Evolutionary conservation across 1,139 yeast genomes (phyloP), one percentile per base, ranked within the genome.

Genomic region (Kurtzmaniella quercitrusa): DNA sequence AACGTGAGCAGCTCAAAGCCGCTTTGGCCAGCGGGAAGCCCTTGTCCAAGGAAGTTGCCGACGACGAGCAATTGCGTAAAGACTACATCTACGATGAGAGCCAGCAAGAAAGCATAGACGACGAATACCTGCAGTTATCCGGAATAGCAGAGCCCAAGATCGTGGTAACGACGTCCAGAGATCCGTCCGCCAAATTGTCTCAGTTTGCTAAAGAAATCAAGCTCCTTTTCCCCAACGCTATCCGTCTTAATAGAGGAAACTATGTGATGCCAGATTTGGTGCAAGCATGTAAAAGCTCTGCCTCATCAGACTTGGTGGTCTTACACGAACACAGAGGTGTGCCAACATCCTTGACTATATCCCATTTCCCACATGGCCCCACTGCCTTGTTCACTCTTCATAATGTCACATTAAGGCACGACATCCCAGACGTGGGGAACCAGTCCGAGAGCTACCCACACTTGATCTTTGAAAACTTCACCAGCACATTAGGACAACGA

Each of bases 311-410:
- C 60, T 68, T 94, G 56, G 72, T 93, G 18, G 75, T 94, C 6
- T 67, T 94, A 36, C 98, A 93, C 63, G 99, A 93, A 63, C 98
- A 93, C 65, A 78, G 99, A 65, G 99, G 99, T 77, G 93, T 89
- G 0, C 99, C 99, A 42, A 90, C 97, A 0, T 88, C 97, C 1
- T 59, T 93, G 48, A 93, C 98, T 1, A 70, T 93, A 31, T 85
- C 95, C 38, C 99, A 93, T 71, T 87, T 94, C 63, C 99, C 98
- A 4, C 96, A 93, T 62, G 99, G 99, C 0, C 99, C 98, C 21
- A 87, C 97, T 3, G 95, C 95, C 33, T 85, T 87, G 37, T 94
- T 93, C 70, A 88, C 98, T 6, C 72, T 93, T 48, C 98, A 93
- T 67, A 93, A 93, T 58, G 98, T 94, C 45, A 90, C 89, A 38